A percentile compares a stretch with the other conserved stretches of the same genome.
Evolutionary conservation across 179 eudicot species (phyloP).

Genomic region (Carnegiea gigantea): DNA sequence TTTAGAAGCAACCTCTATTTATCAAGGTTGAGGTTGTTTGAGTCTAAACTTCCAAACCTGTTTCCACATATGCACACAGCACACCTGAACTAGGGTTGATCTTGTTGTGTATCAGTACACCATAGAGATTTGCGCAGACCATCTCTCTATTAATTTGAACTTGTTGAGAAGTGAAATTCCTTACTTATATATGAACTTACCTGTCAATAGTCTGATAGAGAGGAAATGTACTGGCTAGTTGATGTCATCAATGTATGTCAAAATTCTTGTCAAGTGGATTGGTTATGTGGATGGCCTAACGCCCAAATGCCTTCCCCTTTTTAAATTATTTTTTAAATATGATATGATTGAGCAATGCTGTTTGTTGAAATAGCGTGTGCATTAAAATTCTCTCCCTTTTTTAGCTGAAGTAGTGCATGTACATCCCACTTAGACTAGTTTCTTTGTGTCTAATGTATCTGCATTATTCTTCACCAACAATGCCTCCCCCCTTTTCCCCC

Average conservation of each 20-base stretch:
- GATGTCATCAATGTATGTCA: background rate
- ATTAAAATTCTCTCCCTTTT: background rate
- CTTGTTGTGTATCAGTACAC: background rate
- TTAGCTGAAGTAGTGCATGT: background rate
- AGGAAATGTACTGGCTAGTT: background rate
- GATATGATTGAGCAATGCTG: slow-evolving; percentile 1
- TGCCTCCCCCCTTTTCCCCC: background rate
- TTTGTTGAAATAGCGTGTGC: slow-evolving; percentile 5
- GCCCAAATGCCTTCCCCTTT: background rate
- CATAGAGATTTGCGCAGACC: background rate
- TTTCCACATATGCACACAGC: background rate
- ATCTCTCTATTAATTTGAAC: background rate
- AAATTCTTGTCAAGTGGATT: background rate
- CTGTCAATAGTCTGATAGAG: background rate
- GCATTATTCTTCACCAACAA: background rate
- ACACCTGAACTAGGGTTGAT: background rate
- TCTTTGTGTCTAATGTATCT: slow-evolving; percentile 1
- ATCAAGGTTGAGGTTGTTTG: background rate
- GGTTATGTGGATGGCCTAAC: background rate
- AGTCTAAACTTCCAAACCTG: background rate
- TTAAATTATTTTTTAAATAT: background rate
- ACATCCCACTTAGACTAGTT: slow-evolving; percentile 13
- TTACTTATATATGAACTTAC: too few species aligned
- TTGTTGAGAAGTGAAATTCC: too few species aligned
- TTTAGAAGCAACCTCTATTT: background rate